A percentile compares a stretch with the other conserved stretches of the same genome.
These are phyloP conservation scores for Geotrichum fermentans DNA, from an alignment of 1,139 yeast species.

Conservation along the genomic window DNA sequence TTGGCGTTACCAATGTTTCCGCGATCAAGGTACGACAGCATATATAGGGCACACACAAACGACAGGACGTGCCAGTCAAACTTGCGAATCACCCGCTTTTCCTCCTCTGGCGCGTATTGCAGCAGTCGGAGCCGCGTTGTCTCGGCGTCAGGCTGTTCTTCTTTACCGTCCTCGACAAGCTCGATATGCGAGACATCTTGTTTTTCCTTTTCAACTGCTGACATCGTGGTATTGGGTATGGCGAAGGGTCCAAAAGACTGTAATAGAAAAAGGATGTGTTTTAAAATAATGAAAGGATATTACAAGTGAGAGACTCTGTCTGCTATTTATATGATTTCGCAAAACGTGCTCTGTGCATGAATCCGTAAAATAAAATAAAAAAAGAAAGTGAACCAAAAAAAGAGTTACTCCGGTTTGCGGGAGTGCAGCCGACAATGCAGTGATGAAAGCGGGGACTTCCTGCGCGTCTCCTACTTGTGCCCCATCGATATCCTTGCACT, in stretches of 20 bases:
- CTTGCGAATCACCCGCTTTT: constrained; percentile 22
- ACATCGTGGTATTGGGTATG: not conserved
- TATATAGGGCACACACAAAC: constrained; percentile 27
- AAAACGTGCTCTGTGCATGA: too few relatives aligned
- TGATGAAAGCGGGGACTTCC: too few relatives aligned
- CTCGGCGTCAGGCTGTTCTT: not conserved
- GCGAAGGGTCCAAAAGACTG: too few relatives aligned
- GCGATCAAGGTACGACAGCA: constrained; percentile 39
- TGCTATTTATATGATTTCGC: too few relatives aligned
- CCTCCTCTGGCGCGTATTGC: constrained; percentile 22
- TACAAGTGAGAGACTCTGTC: too few relatives aligned
- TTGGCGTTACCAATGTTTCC: constrained; percentile 49
- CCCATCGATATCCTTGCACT: too few relatives aligned
- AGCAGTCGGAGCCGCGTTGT: constrained; percentile 39
- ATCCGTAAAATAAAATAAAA: too few relatives aligned
- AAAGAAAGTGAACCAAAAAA: too few relatives aligned
- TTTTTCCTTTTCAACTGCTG: not conserved
- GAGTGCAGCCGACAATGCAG: too few relatives aligned
- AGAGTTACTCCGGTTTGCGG: too few relatives aligned
- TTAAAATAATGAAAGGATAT: too few relatives aligned
- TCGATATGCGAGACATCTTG: not conserved
- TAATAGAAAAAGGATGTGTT: not conserved
- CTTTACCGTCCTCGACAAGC: not conserved
- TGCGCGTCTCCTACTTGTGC: too few relatives aligned
- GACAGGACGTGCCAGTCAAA: constrained; percentile 29